Percentiles rank a stretch among this genome's conserved stretches.
Conservation (phyloP, 2,329 filamentous ascomycete species). For the Metarhizium robertsii region DNA sequence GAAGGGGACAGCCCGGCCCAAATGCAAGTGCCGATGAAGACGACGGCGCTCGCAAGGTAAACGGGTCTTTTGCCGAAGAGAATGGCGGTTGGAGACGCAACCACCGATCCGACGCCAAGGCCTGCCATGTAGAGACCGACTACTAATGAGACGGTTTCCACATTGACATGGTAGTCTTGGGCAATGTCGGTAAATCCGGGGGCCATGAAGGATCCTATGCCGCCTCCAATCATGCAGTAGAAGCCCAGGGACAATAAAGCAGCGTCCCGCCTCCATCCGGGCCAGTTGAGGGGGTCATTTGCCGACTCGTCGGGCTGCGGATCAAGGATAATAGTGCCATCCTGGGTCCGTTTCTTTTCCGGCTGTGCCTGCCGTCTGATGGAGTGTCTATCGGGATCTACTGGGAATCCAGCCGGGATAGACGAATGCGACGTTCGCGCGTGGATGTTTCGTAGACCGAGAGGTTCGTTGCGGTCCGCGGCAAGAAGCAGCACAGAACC, state of each 20-base stretch:
- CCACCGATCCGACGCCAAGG: slow-evolving; percentile 73
- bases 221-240: slow-evolving; percentile 88
- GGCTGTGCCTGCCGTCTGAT: neutral
- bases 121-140: slow-evolving; percentile 94
- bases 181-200: slow-evolving; percentile 84
- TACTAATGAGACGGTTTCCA: slow-evolving; percentile 70
- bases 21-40: slow-evolving; percentile 66
- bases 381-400: slow-evolving; percentile 15
- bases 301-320: slow-evolving; percentile 85
- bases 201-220: slow-evolving; percentile 82
- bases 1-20: slow-evolving; percentile 81
- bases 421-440: slow-evolving; percentile 30
- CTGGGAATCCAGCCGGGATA: slow-evolving; percentile 35
- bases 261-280: slow-evolving; percentile 66
- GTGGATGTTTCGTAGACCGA: slow-evolving; percentile 7
- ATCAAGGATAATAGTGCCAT: slow-evolving; percentile 78
- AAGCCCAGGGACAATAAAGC: slow-evolving; percentile 78
- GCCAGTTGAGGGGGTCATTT: slow-evolving; percentile 94
- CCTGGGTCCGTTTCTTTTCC: slow-evolving; percentile 64
- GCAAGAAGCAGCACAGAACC: slow-evolving; percentile 11
- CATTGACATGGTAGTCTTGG: slow-evolving; percentile 50
- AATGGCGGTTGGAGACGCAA: slow-evolving; percentile 86
- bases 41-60: slow-evolving; percentile 69
- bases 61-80: slow-evolving; percentile 84
- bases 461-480: slow-evolving; percentile 10